These are phyloP conservation scores for Boletales sp. DNA, from an alignment of 768 basidiomycete species.

Conservation along the genomic window DNA sequence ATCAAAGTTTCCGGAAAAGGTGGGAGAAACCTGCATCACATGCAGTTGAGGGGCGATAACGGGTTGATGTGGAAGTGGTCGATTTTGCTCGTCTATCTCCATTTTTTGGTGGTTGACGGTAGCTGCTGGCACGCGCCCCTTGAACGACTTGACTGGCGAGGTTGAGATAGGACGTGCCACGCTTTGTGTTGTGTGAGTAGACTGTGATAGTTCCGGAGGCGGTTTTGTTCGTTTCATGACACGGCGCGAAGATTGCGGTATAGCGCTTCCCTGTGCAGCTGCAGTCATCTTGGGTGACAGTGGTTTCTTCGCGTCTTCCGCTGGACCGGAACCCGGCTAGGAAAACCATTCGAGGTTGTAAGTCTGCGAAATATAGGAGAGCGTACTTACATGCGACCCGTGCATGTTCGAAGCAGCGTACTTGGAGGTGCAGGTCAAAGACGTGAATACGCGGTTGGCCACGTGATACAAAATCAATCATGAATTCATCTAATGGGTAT, in stretches of 20 bases:
- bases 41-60: conserved; percentile 3
- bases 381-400: conserved; percentile 13
- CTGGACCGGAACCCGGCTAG: conserved; percentile 17
- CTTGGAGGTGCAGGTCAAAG: neutral
- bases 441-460: conserved; percentile 9
- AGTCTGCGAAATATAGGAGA: neutral
- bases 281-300: conserved; percentile 16
- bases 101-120: neutral
- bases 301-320: conserved; percentile 19
- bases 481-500: too few relatives aligned
- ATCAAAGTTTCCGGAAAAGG: conserved; percentile 36
- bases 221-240: conserved; percentile 17
- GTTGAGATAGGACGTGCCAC: neutral
- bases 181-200: conserved; percentile 5
- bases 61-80: conserved; percentile 7
- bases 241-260: conserved; percentile 1
- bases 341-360: neutral
- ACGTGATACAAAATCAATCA: conserved; percentile 29
- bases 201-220: conserved; percentile 9
- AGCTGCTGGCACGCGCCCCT: conserved; percentile 1
- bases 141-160: conserved; percentile 8
- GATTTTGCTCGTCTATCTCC: neutral
- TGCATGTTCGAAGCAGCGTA: conserved; percentile 5
- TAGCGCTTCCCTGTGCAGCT: neutral
- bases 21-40: conserved; percentile 5